These are phyloP conservation scores for Petunia axillaris DNA, from an alignment of 257 asterid species.

Conservation along the genomic window DNA sequence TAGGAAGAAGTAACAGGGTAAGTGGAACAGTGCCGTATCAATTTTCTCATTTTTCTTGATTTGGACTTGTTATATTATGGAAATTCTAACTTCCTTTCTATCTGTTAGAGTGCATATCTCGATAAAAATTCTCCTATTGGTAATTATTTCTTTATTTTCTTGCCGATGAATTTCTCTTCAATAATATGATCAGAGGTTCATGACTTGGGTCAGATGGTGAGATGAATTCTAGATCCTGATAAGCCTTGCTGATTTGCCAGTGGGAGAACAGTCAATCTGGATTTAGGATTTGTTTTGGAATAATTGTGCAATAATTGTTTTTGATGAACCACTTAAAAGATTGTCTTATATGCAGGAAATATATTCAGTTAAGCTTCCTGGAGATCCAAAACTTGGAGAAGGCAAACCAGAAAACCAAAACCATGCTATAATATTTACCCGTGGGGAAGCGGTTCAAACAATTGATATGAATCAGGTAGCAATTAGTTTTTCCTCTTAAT, in stretches of 20 bases:
- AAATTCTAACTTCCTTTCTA: not conserved
- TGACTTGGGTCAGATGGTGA: not conserved
- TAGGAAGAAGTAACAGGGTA: not conserved
- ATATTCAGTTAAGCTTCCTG: constrained; percentile 94
- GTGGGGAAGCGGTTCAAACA: constrained; percentile 97
- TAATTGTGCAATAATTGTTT: not conserved
- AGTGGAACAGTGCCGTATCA: not conserved
- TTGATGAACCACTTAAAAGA: constrained; percentile 3
- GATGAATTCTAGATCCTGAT: not conserved
- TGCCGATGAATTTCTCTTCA: not conserved
- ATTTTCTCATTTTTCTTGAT: not conserved
- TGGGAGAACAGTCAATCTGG: not conserved
- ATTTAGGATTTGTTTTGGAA: not conserved
- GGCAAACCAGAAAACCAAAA: constrained; percentile 99
- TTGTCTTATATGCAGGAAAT: constrained; percentile 62
- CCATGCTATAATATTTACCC: constrained; percentile 94
- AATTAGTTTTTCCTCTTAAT: constrained; percentile 19
- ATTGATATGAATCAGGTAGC: constrained; percentile 97
- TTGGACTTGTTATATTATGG: not conserved
- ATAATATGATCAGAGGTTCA: not conserved
- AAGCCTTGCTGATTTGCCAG: not conserved
- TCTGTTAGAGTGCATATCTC: not conserved
- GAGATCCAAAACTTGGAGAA: constrained; percentile 99
- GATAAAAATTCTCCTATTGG: not conserved
- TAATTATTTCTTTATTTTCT: not conserved